Conservation (phyloP, 352 stramenopile genomes). For the Lagenidium giganteum region DNA sequence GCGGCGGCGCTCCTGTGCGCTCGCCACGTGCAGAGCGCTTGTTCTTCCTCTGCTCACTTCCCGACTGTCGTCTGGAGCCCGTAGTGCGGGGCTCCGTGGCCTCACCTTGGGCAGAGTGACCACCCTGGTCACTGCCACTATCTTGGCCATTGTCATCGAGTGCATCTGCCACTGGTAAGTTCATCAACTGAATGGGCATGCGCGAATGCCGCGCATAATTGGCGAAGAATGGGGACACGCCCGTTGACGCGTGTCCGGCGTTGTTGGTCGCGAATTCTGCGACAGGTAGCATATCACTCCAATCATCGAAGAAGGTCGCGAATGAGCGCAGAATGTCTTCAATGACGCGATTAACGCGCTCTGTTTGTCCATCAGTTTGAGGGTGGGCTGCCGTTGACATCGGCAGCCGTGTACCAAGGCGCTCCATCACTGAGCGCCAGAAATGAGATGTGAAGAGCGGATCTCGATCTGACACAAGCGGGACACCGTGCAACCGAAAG, state of each 20-base stretch:
- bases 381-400: background rate
- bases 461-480: background rate
- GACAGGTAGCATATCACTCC: slow-evolving; percentile 9
- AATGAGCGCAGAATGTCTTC: slow-evolving; percentile 13
- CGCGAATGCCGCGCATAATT: no score
- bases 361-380: slow-evolving; percentile 1
- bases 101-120: no score
- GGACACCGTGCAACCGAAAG: background rate
- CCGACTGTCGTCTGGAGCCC: no score
- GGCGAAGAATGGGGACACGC: slow-evolving; percentile 16
- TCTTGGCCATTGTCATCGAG: no score
- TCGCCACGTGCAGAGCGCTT: no score
- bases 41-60: no score
- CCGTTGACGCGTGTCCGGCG: slow-evolving; percentile 17
- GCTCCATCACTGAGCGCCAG: background rate
- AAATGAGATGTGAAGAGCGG: background rate
- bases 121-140: no score
- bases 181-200: no score
- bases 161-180: no score
- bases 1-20: no score
- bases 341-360: slow-evolving; percentile 7
- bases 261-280: slow-evolving; percentile 27
- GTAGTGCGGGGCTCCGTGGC: no score
- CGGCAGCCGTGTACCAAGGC: background rate
- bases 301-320: slow-evolving; percentile 6